Evolutionary conservation across 306 rosid genomes (phyloP).

Genomic region (Myrica gale): DNA sequence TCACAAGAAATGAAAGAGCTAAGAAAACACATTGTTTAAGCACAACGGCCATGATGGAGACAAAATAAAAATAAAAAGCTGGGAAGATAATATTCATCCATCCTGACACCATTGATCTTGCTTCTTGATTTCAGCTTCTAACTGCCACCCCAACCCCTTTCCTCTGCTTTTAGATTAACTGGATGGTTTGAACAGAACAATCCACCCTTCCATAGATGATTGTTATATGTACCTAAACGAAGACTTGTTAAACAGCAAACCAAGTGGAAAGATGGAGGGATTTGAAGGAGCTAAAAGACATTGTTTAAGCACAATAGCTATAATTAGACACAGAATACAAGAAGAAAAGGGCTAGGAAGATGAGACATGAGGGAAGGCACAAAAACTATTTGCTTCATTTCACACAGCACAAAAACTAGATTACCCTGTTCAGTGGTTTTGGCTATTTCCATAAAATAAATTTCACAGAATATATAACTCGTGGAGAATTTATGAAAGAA

Average conservation of each 20-base stretch:
- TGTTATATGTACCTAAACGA: background rate
- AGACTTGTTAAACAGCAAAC: no score
- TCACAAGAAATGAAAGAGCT: no score
- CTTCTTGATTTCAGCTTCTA: constrained; percentile 61
- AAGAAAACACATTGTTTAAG: no score
- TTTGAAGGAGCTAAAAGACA: no score
- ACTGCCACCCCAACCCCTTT: constrained; percentile 52
- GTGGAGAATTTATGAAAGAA: no score
- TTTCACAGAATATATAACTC: no score
- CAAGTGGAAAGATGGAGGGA: no score
- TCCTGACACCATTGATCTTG: constrained; percentile 38
- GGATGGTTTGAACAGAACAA: constrained; percentile 48
- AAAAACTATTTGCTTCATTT: constrained; percentile 23
- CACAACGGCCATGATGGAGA: no score
- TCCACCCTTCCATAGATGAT: constrained; percentile 58
- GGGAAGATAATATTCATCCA: no score
- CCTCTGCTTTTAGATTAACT: constrained; percentile 40
- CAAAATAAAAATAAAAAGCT: no score
- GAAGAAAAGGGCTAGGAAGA: constrained; percentile 45
- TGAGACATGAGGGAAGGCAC: constrained; percentile 46
- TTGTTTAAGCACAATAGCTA: no score
- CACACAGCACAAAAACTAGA: background rate
- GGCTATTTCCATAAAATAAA: constrained; percentile 28
- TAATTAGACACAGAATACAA: constrained; percentile 35
- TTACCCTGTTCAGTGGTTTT: constrained; percentile 59